Base-by-base conservation (phyloP, 768 basidiomycete species). In the Panaeolus cyanescens region DNA sequence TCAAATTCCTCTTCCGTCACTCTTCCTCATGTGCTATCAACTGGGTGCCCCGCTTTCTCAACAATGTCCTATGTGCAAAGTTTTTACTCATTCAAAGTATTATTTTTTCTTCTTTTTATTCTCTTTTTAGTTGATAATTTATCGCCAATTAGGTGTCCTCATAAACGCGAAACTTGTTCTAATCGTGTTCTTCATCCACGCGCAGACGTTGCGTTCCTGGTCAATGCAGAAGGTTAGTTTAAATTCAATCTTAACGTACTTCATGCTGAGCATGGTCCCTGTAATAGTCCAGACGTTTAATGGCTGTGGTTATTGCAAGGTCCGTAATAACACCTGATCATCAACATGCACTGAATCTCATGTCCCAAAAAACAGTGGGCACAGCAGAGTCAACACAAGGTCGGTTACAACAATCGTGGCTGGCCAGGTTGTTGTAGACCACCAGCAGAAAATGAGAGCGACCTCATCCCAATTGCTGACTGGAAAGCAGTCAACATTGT, bases 391-490 rank as follows among this genome's bases (percentile, higher is more conserved):
- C 85, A 85, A 25, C 71, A 83, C 32, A 87, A 86, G 69, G 75
- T 82, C 32, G 84, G 84, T 17, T 84, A 83, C 70, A 77, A 82
- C 70, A 94, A 93, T 67, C 84, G 83, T 32, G 92, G 92, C 20
- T 94, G 91, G 91, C 93, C 93, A 39, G 92, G 92, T 36, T 95
- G 92, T 79, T 95, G 92, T 79, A 87, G 91, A n/a, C 78, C 91
- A 0, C 92, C 92, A 1, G 75, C 74, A 30, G 66, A 78, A 17
- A 76, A 70, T 58, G 92, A 94, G 72, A 80, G 83, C 66, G 80
- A 82, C 64, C 71, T 82, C 64, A 87, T 94, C 59, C 85, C 83
- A 20, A 81, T 86, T 55, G 87, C 88, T 3, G 92, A 93, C 72
- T 95, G 92, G 92, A 85, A 81, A 65, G 84, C 90, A 31, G 91